phyloP scores from a whole-genome alignment of 2,329 filamentous ascomycete genomes.

The Botrytis elliptica region DNA sequence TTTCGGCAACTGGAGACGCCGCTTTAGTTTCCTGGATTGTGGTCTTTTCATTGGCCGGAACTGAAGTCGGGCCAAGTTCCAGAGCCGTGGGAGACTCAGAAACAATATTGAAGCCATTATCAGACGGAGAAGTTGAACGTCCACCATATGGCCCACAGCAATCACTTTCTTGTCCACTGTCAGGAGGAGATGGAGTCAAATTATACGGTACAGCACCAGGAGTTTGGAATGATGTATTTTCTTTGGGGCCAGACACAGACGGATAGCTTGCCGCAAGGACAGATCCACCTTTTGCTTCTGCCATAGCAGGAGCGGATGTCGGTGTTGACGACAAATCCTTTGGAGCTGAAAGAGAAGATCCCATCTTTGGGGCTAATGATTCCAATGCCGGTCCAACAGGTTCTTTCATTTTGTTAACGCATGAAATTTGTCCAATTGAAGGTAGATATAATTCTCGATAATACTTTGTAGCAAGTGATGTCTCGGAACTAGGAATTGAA shows the following conservation, averaged over 20 bases:
- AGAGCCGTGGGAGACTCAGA: not conserved
- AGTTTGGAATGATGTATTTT: not conserved
- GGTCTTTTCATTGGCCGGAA: not conserved
- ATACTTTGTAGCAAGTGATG: not conserved
- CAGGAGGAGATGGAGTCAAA: not conserved
- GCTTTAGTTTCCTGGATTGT: not conserved
- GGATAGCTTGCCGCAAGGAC: not conserved
- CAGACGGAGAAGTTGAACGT: not conserved
- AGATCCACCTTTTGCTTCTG: not conserved
- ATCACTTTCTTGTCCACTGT: not conserved
- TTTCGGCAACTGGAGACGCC: not conserved
- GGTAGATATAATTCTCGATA: slow-evolving; percentile 12
- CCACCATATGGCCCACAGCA: not conserved
- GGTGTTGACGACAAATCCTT: not conserved
- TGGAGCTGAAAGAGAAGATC: not conserved
- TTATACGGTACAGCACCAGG: slow-evolving; percentile 13
- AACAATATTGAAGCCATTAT: not conserved
- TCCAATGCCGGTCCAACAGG: not conserved
- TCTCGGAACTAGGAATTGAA: not conserved
- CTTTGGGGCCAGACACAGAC: not conserved
- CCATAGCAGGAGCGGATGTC: too few species aligned
- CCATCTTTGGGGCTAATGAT: not conserved
- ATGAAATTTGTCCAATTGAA: not conserved
- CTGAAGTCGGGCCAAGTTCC: not conserved
- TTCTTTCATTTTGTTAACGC: not conserved